Percentiles rank a stretch among this genome's conserved stretches.
Evolutionary conservation across 768 basidiomycete genomes (phyloP).

Genomic region (Tricholoma flavovirens): DNA sequence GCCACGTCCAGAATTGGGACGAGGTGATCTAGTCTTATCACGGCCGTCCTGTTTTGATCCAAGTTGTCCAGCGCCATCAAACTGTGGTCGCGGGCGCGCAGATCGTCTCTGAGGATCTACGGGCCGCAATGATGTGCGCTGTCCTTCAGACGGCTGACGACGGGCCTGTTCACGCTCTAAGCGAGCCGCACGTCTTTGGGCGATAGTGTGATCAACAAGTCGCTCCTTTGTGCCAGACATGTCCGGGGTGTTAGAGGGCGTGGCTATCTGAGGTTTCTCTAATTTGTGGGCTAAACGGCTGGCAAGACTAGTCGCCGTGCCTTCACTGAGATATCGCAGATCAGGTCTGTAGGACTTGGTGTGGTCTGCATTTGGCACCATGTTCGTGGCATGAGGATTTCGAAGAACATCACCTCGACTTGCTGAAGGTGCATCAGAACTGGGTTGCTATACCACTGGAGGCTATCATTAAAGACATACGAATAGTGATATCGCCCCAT

Average conservation of each 20-base stretch:
- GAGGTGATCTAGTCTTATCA: neutral
- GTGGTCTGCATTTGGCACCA: neutral
- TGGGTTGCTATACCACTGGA: neutral
- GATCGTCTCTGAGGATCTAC: neutral
- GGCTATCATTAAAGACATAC: conserved; percentile 20
- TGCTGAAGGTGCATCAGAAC: conserved; percentile 5
- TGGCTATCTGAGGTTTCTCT: neutral
- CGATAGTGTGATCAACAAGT: conserved; percentile 5
- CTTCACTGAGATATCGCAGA: conserved; percentile 24
- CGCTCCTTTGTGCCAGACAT: neutral
- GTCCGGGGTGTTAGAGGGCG: neutral
- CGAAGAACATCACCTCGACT: conserved; percentile 14
- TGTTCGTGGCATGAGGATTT: conserved; percentile 1
- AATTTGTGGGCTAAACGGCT: conserved; percentile 14
- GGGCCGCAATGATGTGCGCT: neutral
- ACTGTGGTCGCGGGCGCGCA: neutral
- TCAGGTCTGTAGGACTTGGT: conserved; percentile 16
- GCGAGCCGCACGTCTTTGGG: conserved; percentile 19
- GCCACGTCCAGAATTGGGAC: neutral
- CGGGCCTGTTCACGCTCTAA: conserved; percentile 14
- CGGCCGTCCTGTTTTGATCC: neutral
- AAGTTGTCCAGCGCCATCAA: neutral
- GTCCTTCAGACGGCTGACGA: neutral
- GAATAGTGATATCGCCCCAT: conserved; percentile 26
- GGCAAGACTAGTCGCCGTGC: conserved; percentile 18